Evolutionary conservation across 371 early-diverging fungal species (phyloP), one percentile per base, ranked within the genome.

Genomic region (Syncephalastrum contaminatum): DNA sequence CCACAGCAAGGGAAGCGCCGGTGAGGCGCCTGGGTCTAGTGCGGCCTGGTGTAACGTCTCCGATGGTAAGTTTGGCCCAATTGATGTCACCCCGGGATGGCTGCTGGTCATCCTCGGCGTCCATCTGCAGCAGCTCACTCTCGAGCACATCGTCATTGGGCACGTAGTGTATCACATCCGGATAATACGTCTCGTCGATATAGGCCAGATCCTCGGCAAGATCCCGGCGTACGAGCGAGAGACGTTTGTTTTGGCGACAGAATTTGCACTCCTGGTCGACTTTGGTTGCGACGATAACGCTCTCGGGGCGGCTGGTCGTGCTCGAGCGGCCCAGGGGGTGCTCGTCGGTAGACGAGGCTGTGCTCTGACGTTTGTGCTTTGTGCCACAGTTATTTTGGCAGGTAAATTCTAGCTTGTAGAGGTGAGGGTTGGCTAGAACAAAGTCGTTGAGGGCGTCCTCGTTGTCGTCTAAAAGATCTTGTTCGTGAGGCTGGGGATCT

Each of bases 101-200:
- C 20, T 56, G 54, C 12, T 48, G 59, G 27, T 53, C 55, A 22
- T 62, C 59, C 5, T 58, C 53, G 13, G 47, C n/a, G 43, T 42
- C 45, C 45, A 43, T 16, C 22, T 22, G 24, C 16, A 20, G 45
- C 30, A 49, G 43, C 12, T 67, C 64, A 8, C 24, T 36, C 44
- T 62, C 59, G 12, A 54, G 41, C 3, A 48, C 53, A 42, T 62
- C 56, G 15, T 56, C 55, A n/a, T 51, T 51, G 4, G 51, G 20
- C 14, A 44, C 47, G 25, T 64, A 71, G 47, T 66, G 69, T 4
- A 51, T 49, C 5, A 67, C 48, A 43, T 62, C 59, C 10, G 72
- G 63, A 49, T 76, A 76, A 24, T 76, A 72, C 0, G 73, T 72
- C 45, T 72, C 66, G 43, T 75, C 75, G 49, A 75, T 70, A 51